Evolutionary conservation across 768 basidiomycete species (phyloP).

Genomic region (Psilocybe cyanescens): DNA sequence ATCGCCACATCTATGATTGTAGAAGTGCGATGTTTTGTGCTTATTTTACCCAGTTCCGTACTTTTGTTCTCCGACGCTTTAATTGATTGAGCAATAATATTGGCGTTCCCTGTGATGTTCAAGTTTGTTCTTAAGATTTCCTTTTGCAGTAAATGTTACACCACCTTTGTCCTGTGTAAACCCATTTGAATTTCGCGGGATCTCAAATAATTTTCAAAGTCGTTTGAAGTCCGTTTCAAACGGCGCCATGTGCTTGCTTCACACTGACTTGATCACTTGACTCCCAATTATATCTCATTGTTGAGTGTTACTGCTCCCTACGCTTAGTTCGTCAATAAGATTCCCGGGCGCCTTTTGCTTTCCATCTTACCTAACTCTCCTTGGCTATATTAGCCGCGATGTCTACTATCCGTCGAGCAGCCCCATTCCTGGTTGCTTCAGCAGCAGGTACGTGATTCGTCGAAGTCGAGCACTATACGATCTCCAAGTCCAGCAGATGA

Average conservation of each 20-base stretch:
- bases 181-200: constrained; percentile 10
- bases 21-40: neutral
- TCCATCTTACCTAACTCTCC: neutral
- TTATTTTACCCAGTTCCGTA: neutral
- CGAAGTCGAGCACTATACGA: neutral
- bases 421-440: constrained; percentile 60
- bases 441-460: constrained; percentile 49
- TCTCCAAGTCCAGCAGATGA: neutral
- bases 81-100: neutral
- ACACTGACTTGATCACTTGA: constrained; percentile 5
- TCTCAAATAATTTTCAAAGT: constrained; percentile 17
- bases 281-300: constrained; percentile 1
- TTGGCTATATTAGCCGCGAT: constrained; percentile 8
- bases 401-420: constrained; percentile 41
- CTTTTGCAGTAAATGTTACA: constrained; percentile 24
- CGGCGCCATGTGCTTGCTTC: constrained; percentile 2
- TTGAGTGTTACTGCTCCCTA: neutral
- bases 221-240: constrained; percentile 17
- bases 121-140: constrained; percentile 13
- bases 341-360: neutral
- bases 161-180: constrained; percentile 18
- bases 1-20: neutral
- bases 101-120: neutral
- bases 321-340: neutral
- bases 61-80: constrained; percentile 10